Percentiles rank a stretch among this genome's conserved stretches.
Conservation (phyloP, 176 grass and related monocot species). For the Guadua angustifolia region DNA sequence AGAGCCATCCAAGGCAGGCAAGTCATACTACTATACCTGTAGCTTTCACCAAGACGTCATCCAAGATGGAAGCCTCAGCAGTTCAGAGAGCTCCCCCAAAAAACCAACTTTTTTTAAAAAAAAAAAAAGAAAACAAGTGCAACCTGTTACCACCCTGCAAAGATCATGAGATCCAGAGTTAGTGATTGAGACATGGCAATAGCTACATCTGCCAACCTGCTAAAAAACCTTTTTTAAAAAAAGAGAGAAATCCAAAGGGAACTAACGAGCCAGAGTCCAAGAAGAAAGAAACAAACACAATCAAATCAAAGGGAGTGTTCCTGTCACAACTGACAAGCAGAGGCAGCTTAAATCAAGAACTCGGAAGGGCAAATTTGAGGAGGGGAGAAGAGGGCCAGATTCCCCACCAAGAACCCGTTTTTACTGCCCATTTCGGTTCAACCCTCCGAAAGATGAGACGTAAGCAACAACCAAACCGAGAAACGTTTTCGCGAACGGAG, state of each 20-base stretch:
- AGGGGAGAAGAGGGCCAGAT: constrained; percentile 18
- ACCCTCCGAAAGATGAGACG: background rate
- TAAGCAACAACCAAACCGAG: background rate
- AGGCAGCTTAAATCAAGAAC: constrained; percentile 18
- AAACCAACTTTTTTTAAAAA: constrained; percentile 37
- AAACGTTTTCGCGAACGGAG: background rate
- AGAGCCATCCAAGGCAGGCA: constrained; percentile 23
- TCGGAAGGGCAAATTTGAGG: background rate
- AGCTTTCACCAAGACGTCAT: constrained; percentile 49
- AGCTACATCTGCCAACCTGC: constrained; percentile 30
- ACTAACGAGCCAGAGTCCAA: constrained; percentile 7
- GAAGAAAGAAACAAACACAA: constrained; percentile 13
- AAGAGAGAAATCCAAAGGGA: constrained; percentile 29
- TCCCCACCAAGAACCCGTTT: constrained; percentile 29
- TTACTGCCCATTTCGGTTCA: constrained; percentile 3
- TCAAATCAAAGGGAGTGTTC: constrained; percentile 5
- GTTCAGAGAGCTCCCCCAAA: constrained; percentile 12
- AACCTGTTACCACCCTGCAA: constrained; percentile 46
- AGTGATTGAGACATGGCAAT: constrained; percentile 55
- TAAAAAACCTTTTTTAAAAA: background rate
- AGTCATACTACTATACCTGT: constrained; percentile 40
- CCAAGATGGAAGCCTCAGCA: constrained; percentile 17
- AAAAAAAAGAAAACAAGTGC: background rate
- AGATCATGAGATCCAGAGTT: constrained; percentile 51
- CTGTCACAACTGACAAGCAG: constrained; percentile 12